These are phyloP conservation scores for Candida sojae DNA, from an alignment of 1,139 yeast species.

Conservation along the genomic window DNA sequence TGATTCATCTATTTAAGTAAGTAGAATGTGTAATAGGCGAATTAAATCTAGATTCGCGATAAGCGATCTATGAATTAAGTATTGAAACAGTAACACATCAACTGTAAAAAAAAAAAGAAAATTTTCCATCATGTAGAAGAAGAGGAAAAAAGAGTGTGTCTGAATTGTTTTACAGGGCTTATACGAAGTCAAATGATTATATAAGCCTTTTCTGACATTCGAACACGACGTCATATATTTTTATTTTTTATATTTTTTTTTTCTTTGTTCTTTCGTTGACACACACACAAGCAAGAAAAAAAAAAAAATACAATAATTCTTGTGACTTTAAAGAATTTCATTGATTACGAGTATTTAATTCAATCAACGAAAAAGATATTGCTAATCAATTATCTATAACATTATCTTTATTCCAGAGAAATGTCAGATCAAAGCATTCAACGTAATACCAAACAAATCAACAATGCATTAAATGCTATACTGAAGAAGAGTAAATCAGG, in stretches of 20 bases:
- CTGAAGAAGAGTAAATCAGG: slow-evolving; percentile 44
- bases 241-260: no score
- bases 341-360: background rate
- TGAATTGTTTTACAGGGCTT: background rate
- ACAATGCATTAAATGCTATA: slow-evolving; percentile 77
- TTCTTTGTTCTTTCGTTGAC: background rate
- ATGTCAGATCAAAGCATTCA: slow-evolving; percentile 10
- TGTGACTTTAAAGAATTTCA: background rate
- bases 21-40: no score
- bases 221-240: no score
- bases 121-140: no score
- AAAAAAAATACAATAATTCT: background rate
- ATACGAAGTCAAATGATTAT: background rate
- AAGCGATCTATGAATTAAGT: no score
- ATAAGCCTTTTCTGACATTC: no score
- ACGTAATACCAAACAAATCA: slow-evolving; percentile 58
- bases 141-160: no score
- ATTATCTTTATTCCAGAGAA: background rate
- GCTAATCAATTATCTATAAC: no score
- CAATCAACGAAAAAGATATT: no score
- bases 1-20: slow-evolving; percentile 34
- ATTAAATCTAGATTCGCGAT: no score
- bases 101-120: no score
- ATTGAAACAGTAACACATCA: no score
- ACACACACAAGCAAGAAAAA: background rate